Evolutionary conservation across 2,329 filamentous ascomycete genomes (phyloP), one percentile per base, ranked within the genome.

Genomic region (Phaeophleospora eucalypticola): DNA sequence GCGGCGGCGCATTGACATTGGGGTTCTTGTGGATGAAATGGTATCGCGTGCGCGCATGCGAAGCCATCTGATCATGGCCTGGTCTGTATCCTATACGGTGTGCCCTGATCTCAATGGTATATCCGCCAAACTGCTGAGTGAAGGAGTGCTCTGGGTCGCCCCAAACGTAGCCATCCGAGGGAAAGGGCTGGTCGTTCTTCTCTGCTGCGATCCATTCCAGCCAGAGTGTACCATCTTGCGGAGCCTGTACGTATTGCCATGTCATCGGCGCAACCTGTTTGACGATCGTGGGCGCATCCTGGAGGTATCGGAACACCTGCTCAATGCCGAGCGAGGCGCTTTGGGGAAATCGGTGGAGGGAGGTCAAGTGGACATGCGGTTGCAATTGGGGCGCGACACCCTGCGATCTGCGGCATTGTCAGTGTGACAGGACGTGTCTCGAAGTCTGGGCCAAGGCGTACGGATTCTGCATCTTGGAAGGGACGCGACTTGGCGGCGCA

Each of bases 121-220:
- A 86, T 56, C 83, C 83, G 52, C 75, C 73, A 52, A 84, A 79
- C 49, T 94, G 86, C 52, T 89, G 83, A 53, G 83, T 83, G 58
- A 84, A 91, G 36, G 81, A 80, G 43, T 84, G 78, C 70, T 98
- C 91, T 4, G 81, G 79, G 57, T 89, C 86, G 14, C 83, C 83
- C 90, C 90, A 98, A 15, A 96, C 77, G 66, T 90, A 94, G 38
- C 93, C 93, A 72, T 98, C 91, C 29, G 86, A 95, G 7, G 91
- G 84, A 64, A 90, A 95, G 59, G 83, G 84, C 1, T 79, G 82
- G 3, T 80, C 81, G 45, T 87, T 69, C 48, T 83, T 80, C 59
- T 83, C 78, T 43, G 86, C 74, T 2, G 91, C 86, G 66, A 96
- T 89, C 91, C 91, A 97, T 43, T 86, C 86, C 53, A 97, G 76